Evolutionary conservation across 257 asterid species (phyloP).

Genomic region (Ilex aquifolium): DNA sequence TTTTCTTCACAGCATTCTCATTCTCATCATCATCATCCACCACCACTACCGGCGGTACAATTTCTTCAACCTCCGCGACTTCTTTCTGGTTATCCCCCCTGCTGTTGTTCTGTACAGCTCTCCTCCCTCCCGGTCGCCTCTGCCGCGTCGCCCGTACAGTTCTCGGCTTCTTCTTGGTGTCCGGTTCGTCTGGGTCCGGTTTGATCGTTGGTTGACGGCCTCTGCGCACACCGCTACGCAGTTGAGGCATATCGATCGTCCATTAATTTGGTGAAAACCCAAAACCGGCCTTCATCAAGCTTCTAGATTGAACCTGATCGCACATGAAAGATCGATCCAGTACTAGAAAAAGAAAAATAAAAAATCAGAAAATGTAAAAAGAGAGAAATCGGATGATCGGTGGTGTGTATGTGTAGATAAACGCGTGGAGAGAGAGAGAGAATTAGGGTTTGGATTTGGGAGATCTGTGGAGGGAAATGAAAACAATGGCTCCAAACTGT

Average conservation of each 20-base stretch:
- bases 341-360: too few relatives aligned
- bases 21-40: conserved; percentile 17
- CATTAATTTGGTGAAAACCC: conserved; percentile 11
- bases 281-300: conserved; percentile 23
- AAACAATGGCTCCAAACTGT: too few relatives aligned
- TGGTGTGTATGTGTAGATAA: background rate
- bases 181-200: conserved; percentile 10
- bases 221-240: conserved; percentile 46
- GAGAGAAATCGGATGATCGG: conserved; percentile 4
- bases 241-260: conserved; percentile 46
- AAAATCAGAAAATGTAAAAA: background rate
- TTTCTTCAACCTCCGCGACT: conserved; percentile 14
- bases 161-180: background rate
- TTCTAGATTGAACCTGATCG: background rate
- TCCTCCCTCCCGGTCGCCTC: background rate
- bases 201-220: conserved; percentile 29
- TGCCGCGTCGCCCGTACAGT: conserved; percentile 10
- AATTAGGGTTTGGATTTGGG: too few relatives aligned
- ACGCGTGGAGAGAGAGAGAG: too few relatives aligned
- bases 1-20: conserved; percentile 24
- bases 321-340: too few relatives aligned
- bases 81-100: conserved; percentile 2
- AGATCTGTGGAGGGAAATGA: too few relatives aligned
- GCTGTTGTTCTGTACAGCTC: background rate
- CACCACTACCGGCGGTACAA: conserved; percentile 7